These are phyloP conservation scores for Sporisorium scitamineum DNA, from an alignment of 1,284 basidiomycete species.

Conservation along the genomic window DNA sequence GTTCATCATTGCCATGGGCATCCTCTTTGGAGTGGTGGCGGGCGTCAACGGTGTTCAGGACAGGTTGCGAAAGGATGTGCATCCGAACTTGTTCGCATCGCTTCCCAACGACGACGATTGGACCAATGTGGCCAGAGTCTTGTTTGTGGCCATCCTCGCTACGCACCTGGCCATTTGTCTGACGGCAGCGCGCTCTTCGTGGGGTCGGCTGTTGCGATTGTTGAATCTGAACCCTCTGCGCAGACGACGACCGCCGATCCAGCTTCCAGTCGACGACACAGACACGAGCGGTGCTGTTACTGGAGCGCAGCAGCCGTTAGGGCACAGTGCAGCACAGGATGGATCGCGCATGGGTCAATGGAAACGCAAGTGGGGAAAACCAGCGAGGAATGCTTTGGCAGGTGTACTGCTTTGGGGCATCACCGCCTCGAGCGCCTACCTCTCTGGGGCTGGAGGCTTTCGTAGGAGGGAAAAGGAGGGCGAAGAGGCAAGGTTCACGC, in stretches of 20 bases:
- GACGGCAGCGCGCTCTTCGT: conserved; percentile 62
- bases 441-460: conserved; percentile 63
- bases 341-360: conserved; percentile 18
- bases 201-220: conserved; percentile 59
- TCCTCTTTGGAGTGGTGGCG: conserved; percentile 56
- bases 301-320: neutral
- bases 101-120: conserved; percentile 58
- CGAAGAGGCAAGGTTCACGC: conserved; percentile 62
- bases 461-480: conserved; percentile 56
- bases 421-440: conserved; percentile 58
- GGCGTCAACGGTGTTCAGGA: conserved; percentile 56
- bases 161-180: conserved; percentile 64
- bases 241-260: conserved; percentile 22
- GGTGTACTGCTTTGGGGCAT: conserved; percentile 60
- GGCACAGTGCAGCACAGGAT: conserved; percentile 4
- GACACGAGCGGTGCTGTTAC: neutral
- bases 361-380: conserved; percentile 56
- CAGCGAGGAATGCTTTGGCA: conserved; percentile 56
- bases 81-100: conserved; percentile 63
- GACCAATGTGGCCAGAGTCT: conserved; percentile 55
- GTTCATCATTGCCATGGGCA: conserved; percentile 48
- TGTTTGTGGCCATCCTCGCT: conserved; percentile 58
- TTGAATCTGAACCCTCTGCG: conserved; percentile 58
- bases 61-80: conserved; percentile 42
- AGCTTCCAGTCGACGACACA: conserved; percentile 20